Evolutionary conservation across 345 rosid species (phyloP).

Genomic region (Rhodamnia argentea): DNA sequence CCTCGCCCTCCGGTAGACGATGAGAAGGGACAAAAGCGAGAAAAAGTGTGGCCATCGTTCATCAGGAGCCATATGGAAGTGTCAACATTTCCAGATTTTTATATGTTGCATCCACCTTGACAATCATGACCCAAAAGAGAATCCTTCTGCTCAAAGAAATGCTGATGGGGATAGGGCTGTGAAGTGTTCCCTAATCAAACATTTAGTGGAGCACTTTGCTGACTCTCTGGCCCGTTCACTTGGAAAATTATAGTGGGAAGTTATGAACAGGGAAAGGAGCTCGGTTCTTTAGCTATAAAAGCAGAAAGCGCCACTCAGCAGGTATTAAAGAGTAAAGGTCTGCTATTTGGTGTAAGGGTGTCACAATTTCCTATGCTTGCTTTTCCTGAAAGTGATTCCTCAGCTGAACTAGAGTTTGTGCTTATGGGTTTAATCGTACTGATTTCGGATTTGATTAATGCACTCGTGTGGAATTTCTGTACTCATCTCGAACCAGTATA

Average conservation of each 20-base stretch:
- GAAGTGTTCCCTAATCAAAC: background rate
- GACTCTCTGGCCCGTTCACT: background rate
- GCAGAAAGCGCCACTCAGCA: background rate
- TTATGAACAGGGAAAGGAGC: background rate
- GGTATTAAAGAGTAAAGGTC: background rate
- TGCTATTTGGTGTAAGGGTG: background rate
- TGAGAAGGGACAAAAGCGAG: background rate
- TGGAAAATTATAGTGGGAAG: background rate
- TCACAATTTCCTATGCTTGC: background rate
- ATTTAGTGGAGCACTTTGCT: background rate
- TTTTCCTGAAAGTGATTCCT: background rate
- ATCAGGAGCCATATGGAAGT: background rate
- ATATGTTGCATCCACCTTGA: background rate
- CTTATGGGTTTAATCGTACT: background rate
- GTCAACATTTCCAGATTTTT: background rate
- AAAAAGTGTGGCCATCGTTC: background rate
- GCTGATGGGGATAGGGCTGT: background rate
- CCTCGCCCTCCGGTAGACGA: background rate
- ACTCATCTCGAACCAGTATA: background rate
- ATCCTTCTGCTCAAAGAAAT: constrained; percentile 5
- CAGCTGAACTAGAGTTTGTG: background rate
- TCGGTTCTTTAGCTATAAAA: background rate
- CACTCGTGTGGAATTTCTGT: background rate
- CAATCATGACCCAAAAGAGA: constrained; percentile 2
- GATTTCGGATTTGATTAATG: background rate